phyloP scores from a whole-genome alignment of 306 rosid genomes.

The Quercus robur region DNA sequence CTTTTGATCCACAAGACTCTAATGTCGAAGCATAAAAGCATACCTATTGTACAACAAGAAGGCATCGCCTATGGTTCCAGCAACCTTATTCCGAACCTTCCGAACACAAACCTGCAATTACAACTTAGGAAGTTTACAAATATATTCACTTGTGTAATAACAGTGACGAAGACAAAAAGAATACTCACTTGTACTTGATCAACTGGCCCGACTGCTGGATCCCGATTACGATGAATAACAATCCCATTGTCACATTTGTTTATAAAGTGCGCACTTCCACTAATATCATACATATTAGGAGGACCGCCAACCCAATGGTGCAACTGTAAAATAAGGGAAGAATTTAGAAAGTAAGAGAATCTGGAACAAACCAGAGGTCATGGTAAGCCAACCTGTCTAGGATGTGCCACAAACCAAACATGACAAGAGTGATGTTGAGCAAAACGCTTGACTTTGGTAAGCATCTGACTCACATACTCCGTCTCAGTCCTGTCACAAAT shows the following conservation, averaged over 20 bases:
- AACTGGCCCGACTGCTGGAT: slow-evolving; percentile 77
- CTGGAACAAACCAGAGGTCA: not conserved
- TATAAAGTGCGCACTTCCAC: slow-evolving; percentile 97
- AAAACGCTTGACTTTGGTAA: slow-evolving; percentile 84
- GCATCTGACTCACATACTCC: slow-evolving; percentile 97
- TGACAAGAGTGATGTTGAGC: slow-evolving; percentile 96
- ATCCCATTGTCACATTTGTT: slow-evolving; percentile 96
- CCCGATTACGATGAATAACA: slow-evolving; percentile 90
- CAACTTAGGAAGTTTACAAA: slow-evolving; percentile 13
- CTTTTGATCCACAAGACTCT: not conserved
- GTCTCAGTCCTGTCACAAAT: slow-evolving; percentile 77
- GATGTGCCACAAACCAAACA: slow-evolving; percentile 99
- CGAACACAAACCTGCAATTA: slow-evolving; percentile 74
- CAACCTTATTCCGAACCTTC: slow-evolving; percentile 89
- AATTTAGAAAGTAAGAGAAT: slow-evolving; percentile 22
- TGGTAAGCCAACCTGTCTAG: slow-evolving; percentile 67
- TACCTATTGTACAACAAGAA: slow-evolving; percentile 71
- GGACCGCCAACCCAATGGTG: slow-evolving; percentile 81
- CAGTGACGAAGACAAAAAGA: not conserved
- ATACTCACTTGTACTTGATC: slow-evolving; percentile 75
- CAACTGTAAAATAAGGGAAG: slow-evolving; percentile 42
- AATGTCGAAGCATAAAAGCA: not conserved
- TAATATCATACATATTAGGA: slow-evolving; percentile 92
- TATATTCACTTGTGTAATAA: not conserved
- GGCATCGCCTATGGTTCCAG: slow-evolving; percentile 88